phyloP scores from a whole-genome alignment of 345 rosid species.

The Euclidium syriacum region DNA sequence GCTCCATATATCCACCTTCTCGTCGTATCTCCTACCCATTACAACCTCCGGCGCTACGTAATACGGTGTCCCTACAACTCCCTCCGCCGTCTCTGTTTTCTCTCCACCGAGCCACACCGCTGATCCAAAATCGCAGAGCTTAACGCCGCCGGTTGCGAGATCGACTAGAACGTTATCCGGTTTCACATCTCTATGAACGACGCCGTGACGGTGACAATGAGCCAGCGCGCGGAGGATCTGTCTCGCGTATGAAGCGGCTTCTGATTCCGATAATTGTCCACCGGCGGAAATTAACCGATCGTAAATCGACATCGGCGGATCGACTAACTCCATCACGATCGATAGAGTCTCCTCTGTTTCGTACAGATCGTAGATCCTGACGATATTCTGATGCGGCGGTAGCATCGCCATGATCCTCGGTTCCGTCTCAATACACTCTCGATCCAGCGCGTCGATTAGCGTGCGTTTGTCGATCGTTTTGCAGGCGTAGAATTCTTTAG shows the following conservation, averaged over 20 bases:
- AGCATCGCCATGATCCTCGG: constrained; percentile 63
- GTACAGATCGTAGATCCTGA: constrained; percentile 44
- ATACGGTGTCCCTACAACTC: constrained; percentile 81
- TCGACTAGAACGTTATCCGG: constrained; percentile 68
- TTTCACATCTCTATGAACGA: constrained; percentile 77
- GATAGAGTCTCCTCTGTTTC: constrained; percentile 53
- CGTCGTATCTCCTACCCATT: constrained; percentile 55
- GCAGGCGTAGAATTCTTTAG: constrained; percentile 55
- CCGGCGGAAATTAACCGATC: constrained; percentile 34
- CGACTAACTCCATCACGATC: constrained; percentile 60
- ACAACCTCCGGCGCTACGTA: constrained; percentile 85
- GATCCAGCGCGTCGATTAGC: constrained; percentile 53
- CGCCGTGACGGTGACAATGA: constrained; percentile 61
- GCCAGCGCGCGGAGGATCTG: constrained; percentile 53
- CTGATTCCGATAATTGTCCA: constrained; percentile 33
- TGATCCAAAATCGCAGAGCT: constrained; percentile 73
- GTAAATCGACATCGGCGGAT: constrained; percentile 47
- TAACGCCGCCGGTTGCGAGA: constrained; percentile 30
- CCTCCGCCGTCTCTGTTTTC: constrained; percentile 32
- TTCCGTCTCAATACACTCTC: constrained; percentile 65
- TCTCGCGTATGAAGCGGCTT: constrained; percentile 36
- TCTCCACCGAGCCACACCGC: constrained; percentile 42
- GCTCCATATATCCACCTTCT: constrained; percentile 88
- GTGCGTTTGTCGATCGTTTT: constrained; percentile 56
- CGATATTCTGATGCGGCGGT: constrained; percentile 58